phyloP scores from a whole-genome alignment of 345 rosid species.

The Salix purpurea region DNA sequence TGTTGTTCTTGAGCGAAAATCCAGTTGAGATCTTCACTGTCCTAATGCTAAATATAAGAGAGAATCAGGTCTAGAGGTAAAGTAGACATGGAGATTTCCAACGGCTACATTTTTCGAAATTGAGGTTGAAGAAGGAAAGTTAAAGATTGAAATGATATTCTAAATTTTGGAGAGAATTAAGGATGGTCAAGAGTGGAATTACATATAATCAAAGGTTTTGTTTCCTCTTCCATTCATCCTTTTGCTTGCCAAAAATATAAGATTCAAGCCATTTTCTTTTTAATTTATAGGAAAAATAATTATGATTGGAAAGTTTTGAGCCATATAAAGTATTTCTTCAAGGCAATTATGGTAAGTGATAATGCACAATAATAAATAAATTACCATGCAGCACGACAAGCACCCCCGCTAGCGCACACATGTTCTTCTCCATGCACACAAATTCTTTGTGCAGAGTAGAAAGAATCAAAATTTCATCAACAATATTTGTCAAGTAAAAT shows the following conservation, averaged over 20 bases:
- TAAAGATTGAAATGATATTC: background rate
- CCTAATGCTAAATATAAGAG: background rate
- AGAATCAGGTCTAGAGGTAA: background rate
- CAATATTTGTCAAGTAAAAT: too few relatives aligned
- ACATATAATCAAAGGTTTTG: background rate
- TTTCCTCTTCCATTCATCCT: background rate
- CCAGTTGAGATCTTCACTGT: slow-evolving; percentile 3
- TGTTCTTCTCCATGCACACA: too few relatives aligned
- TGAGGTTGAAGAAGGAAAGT: slow-evolving; percentile 18
- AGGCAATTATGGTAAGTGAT: too few relatives aligned
- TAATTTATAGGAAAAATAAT: too few relatives aligned
- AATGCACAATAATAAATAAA: too few relatives aligned
- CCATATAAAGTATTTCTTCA: too few relatives aligned
- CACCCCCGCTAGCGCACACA: too few relatives aligned
- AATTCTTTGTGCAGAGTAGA: too few relatives aligned
- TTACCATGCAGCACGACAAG: too few relatives aligned
- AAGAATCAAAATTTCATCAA: too few relatives aligned
- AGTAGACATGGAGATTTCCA: slow-evolving; percentile 7
- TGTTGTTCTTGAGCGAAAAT: background rate
- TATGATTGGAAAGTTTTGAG: background rate
- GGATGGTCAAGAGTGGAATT: background rate
- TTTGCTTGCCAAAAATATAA: background rate
- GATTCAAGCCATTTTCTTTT: background rate
- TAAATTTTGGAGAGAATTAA: background rate
- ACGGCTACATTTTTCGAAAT: slow-evolving; percentile 31